Percentiles rank a stretch among this genome's conserved stretches.
Conservation (phyloP, 805 yeast genomes). For the Priceomyces haplophilus region DNA sequence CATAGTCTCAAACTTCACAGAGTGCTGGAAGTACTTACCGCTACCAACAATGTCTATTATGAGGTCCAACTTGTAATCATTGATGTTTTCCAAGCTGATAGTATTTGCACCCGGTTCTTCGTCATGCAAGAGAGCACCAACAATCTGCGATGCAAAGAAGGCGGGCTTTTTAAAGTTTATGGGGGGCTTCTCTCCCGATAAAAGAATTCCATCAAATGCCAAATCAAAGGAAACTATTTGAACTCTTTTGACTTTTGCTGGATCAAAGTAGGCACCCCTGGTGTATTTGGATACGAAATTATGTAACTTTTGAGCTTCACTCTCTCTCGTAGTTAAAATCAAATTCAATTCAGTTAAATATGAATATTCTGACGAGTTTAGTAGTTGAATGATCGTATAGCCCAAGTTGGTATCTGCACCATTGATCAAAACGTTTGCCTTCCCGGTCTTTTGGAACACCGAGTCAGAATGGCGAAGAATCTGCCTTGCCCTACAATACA, state of each 20-base stretch:
- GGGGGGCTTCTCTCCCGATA: slow-evolving; percentile 34
- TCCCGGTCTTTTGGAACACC: slow-evolving; percentile 9
- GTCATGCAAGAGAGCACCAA: slow-evolving; percentile 27
- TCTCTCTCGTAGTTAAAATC: slow-evolving; percentile 29
- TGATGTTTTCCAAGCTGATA: slow-evolving; percentile 19
- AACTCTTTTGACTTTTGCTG: slow-evolving; percentile 20
- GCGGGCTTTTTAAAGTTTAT: slow-evolving; percentile 36
- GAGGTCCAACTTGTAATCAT: slow-evolving; percentile 30
- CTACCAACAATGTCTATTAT: slow-evolving; percentile 41
- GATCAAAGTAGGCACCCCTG: slow-evolving; percentile 19
- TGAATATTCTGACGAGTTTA: slow-evolving; percentile 27
- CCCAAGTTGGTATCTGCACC: slow-evolving; percentile 44
- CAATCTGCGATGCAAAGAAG: slow-evolving; percentile 35
- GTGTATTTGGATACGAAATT: slow-evolving; percentile 17
- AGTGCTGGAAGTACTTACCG: slow-evolving; percentile 31
- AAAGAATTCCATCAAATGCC: slow-evolving; percentile 30
- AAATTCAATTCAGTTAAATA: slow-evolving; percentile 24
- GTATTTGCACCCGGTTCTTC: slow-evolving; percentile 11
- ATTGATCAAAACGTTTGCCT: slow-evolving; percentile 35
- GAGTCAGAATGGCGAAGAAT: slow-evolving; percentile 25
- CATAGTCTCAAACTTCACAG: slow-evolving; percentile 25
- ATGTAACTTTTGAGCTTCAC: slow-evolving; percentile 16
- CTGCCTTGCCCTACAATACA: slow-evolving; percentile 38
- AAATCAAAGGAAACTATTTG: slow-evolving; percentile 32
- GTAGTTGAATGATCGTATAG: slow-evolving; percentile 30